phyloP scores from a whole-genome alignment of 495 filamentous ascomycete species.

The Peziza echinospora region DNA sequence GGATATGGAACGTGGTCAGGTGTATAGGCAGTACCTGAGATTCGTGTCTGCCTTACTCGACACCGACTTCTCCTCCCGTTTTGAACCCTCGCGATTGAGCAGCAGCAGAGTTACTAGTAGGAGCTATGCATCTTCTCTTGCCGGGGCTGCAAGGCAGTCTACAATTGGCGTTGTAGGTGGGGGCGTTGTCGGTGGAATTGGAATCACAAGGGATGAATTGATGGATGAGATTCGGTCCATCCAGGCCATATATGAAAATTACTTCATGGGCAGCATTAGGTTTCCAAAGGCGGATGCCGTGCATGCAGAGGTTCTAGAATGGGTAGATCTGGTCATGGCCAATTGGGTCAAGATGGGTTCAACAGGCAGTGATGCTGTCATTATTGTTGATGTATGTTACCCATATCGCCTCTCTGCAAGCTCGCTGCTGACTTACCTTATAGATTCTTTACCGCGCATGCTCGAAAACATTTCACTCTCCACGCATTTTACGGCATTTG shows the following conservation, averaged over 20 bases:
- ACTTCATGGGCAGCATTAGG: slow-evolving; percentile 20
- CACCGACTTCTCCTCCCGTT: neutral
- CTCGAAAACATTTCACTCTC: slow-evolving; percentile 84
- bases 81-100: neutral
- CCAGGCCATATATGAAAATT: slow-evolving; percentile 13
- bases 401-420: neutral
- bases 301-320: slow-evolving; percentile 56
- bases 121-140: neutral
- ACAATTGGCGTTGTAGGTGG: neutral
- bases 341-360: slow-evolving; percentile 74
- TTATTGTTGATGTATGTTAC: slow-evolving; percentile 3
- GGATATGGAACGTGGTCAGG: slow-evolving; percentile 11
- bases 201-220: slow-evolving; percentile 5
- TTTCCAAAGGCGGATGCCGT: slow-evolving; percentile 66
- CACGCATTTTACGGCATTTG: slow-evolving; percentile 59
- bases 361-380: slow-evolving; percentile 36
- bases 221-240: slow-evolving; percentile 8
- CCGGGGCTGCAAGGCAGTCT: neutral
- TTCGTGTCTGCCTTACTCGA: slow-evolving; percentile 11
- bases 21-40: slow-evolving; percentile 15
- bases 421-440: slow-evolving; percentile 23
- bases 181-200: neutral
- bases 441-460: slow-evolving; percentile 69
- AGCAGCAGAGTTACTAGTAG: neutral
- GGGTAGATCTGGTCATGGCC: slow-evolving; percentile 51